Evolutionary conservation across 192 early-diverging fungal species (phyloP).

Genomic region (Chytriomyces sp.): DNA sequence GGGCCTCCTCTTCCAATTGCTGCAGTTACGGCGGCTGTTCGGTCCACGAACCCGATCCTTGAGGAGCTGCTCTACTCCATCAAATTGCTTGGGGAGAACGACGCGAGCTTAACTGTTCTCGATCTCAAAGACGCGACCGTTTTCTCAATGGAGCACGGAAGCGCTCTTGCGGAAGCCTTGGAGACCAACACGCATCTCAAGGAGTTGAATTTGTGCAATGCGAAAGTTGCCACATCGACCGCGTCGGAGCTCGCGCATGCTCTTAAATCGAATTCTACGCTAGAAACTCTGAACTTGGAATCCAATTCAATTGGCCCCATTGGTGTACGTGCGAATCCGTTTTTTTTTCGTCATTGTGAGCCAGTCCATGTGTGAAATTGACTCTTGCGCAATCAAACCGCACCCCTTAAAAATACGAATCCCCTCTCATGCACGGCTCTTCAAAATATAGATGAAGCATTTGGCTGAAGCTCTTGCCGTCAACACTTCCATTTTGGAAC

Average conservation of each 20-base stretch:
- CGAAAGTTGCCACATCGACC: conserved; percentile 37
- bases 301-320: conserved; percentile 52
- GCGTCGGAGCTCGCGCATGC: conserved; percentile 48
- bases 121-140: conserved; percentile 56
- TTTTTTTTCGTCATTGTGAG: background rate
- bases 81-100: conserved; percentile 46
- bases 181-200: conserved; percentile 49
- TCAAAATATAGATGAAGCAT: conserved; percentile 46
- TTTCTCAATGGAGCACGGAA: conserved; percentile 42
- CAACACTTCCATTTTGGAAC: conserved; percentile 48
- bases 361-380: background rate
- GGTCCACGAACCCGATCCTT: conserved; percentile 55
- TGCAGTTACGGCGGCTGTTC: conserved; percentile 47
- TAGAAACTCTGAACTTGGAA: conserved; percentile 50
- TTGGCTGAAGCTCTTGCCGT: conserved; percentile 46
- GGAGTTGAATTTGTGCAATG: conserved; percentile 42
- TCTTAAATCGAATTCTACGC: conserved; percentile 40
- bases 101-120: conserved; percentile 42
- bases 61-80: conserved; percentile 56
- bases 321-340: conserved; percentile 34
- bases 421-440: too few species aligned
- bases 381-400: background rate
- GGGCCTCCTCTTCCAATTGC: conserved; percentile 45
- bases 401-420: background rate
- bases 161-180: conserved; percentile 47